Evolutionary conservation across 2,329 filamentous ascomycete genomes (phyloP).

Genomic region (Fusarium tuaranense): DNA sequence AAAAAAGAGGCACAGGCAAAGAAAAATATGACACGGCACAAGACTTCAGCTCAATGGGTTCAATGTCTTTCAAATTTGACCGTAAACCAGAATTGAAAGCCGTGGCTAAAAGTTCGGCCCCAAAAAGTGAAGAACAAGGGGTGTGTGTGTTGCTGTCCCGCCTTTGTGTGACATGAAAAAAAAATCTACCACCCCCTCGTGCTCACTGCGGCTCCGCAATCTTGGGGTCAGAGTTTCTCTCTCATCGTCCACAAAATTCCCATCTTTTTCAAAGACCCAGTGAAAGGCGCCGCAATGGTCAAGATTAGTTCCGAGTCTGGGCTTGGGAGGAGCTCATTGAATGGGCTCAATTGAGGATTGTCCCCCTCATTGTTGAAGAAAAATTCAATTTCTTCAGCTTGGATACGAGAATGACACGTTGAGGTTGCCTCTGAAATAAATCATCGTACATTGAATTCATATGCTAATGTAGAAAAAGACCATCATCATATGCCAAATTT

Average conservation of each 20-base stretch:
- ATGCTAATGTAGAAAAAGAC: neutral
- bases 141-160: neutral
- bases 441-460: neutral
- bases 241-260: conserved; percentile 25
- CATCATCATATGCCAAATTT: neutral
- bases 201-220: conserved; percentile 41
- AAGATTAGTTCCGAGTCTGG: conserved; percentile 4
- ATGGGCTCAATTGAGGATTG: neutral
- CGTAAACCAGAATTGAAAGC: neutral
- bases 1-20: neutral
- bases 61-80: neutral
- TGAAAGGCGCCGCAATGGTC: conserved; percentile 8
- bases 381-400: neutral
- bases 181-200: neutral
- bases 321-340: neutral
- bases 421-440: neutral
- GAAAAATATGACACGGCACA: no score
- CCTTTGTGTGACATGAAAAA: neutral
- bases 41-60: neutral
- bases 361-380: neutral
- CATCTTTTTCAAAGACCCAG: conserved; percentile 5
- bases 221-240: conserved; percentile 1
- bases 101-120: neutral
- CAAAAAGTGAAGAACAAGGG: neutral
- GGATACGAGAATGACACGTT: neutral